Base-by-base conservation (phyloP, 257 asterid species). In the Nicotiana benthamiana region DNA sequence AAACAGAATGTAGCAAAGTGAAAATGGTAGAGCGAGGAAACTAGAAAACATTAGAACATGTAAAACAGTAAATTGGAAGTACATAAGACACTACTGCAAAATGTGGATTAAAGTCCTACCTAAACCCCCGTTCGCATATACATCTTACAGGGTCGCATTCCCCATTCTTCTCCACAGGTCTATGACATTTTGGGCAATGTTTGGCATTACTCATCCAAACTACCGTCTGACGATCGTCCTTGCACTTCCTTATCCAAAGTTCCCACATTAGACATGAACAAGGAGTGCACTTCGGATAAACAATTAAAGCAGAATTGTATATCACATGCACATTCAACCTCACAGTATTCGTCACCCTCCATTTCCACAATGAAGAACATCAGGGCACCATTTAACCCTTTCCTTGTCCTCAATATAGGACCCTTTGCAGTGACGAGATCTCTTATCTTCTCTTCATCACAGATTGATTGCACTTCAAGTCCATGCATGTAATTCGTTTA, bases 231-330 rank as follows among this genome's bases (percentile, higher is more conserved):
- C 85, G 79, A 60, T 83, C 85, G 53, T 72, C 86, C 48, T 36
- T 9, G 80, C 88, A 80, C 83, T 91, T 91, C 70, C 62, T 84
- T 28, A 9, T 61, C 95, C 95, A 89, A 32, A 81, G 80, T 61
- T 81, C 85, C 91, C 91, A 91, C 90, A 89, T 89, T 80, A 61
- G 53, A 75, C 95, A 91, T 1, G 93, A 89, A 84, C 95, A 91
- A 76, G 91, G 92, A 91, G 78, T 89, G 93, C 4, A 85, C 83
- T 80, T 85, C 89, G 36, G 83, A 80, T 0, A 80, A 86, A 83
- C 95, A 91, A 64, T 83, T 81, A 53, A 91, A 91, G 83, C 91
- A 91, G 74, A 89, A 89, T 30, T 89, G 92, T 9, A 30, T 12
- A 18, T 90, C 92, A 77, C 91, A 91, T 13, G 85, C 75, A 81